phyloP scores from a whole-genome alignment of 2,329 filamentous ascomycete genomes.

The Sordariomycetes sp. region DNA sequence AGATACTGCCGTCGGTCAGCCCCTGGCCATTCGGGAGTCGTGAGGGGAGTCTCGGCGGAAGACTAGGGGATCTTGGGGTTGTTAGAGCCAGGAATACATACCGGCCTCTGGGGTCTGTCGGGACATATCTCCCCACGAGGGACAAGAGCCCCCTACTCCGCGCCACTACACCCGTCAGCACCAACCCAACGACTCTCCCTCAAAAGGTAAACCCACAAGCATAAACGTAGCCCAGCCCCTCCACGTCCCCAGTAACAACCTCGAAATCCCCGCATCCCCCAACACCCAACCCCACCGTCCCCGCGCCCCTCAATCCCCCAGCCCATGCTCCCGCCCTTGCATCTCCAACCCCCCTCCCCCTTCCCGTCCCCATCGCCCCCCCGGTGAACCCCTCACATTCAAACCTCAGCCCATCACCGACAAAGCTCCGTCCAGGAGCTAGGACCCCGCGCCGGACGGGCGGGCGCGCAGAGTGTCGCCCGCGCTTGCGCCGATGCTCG shows the following conservation, averaged over 20 bases:
- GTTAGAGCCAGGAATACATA: neutral
- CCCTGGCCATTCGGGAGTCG: too few species aligned
- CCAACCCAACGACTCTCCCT: neutral
- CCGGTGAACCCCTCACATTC: constrained; percentile 6
- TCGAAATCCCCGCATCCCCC: neutral
- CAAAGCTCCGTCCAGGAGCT: constrained; percentile 12
- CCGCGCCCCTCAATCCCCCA: constrained; percentile 13
- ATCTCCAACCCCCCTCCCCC: constrained; percentile 20
- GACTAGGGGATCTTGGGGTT: neutral
- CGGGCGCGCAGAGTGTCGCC: constrained; percentile 13
- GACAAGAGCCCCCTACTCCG: neutral
- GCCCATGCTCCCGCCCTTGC: constrained; percentile 22
- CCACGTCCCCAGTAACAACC: neutral
- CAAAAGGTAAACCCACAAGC: neutral
- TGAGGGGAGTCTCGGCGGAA: neutral
- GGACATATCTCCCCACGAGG: neutral
- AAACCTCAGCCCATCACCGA: constrained; percentile 6
- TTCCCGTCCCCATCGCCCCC: constrained; percentile 12
- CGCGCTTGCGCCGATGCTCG: constrained; percentile 19
- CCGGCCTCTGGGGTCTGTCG: neutral
- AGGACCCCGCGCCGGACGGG: constrained; percentile 15
- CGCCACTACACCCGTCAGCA: neutral
- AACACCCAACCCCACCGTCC: neutral
- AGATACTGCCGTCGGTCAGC: neutral
- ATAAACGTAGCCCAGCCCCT: neutral